Evolutionary conservation across 1,284 basidiomycete species (phyloP).

Genomic region (Cryptococcus hybrid): DNA sequence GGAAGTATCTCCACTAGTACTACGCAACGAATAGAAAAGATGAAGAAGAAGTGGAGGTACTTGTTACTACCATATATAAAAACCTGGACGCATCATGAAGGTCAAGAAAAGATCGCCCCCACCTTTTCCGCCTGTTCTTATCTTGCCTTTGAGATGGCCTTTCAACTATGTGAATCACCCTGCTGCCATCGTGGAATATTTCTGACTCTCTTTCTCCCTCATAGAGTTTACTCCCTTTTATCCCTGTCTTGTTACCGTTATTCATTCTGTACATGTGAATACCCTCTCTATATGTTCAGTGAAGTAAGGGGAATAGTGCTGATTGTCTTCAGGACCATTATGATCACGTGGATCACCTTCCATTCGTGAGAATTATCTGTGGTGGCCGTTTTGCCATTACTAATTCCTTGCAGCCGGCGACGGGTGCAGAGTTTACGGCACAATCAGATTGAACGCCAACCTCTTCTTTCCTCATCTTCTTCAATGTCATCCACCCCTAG

Average conservation of each 20-base stretch:
- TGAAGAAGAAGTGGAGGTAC: slow-evolving; percentile 23
- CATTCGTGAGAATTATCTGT: slow-evolving; percentile 19
- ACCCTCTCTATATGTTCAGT: background rate
- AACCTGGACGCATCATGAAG: background rate
- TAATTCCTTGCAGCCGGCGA: slow-evolving; percentile 5
- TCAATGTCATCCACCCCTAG: background rate
- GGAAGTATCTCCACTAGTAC: slow-evolving; percentile 52
- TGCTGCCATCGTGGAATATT: too few species aligned
- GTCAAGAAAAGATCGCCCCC: slow-evolving; percentile 12
- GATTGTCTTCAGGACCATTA: slow-evolving; percentile 11
- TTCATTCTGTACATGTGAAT: slow-evolving; percentile 31
- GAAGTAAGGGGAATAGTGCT: background rate
- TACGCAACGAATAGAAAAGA: slow-evolving; percentile 12
- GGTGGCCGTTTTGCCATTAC: background rate
- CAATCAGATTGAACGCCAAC: slow-evolving; percentile 4
- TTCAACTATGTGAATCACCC: slow-evolving; percentile 35
- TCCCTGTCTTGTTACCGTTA: slow-evolving; percentile 34
- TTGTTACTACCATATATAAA: slow-evolving; percentile 8
- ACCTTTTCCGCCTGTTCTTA: slow-evolving; percentile 33
- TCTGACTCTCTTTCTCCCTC: too few species aligned
- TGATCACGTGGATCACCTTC: slow-evolving; percentile 31
- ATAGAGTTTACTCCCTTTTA: slow-evolving; percentile 13
- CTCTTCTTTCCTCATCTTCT: slow-evolving; percentile 4
- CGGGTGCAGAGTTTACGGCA: slow-evolving; percentile 6
- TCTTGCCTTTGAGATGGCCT: slow-evolving; percentile 24